Evolutionary conservation across 306 rosid genomes (phyloP).

Genomic region (Prunus kanzakura): DNA sequence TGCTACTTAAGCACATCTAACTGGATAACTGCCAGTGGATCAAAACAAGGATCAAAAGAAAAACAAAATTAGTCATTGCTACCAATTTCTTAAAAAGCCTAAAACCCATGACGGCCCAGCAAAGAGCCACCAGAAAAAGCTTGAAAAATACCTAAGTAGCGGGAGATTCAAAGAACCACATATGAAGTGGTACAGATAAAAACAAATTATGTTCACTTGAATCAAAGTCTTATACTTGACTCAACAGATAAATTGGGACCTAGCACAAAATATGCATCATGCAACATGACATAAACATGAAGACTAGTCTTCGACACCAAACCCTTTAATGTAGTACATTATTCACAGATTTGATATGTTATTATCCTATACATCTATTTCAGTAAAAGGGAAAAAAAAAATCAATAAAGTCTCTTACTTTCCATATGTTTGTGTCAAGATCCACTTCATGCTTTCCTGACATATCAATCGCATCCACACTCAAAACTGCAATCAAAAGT

Average conservation of each 20-base stretch:
- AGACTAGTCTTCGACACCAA: background rate
- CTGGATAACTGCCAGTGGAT: background rate
- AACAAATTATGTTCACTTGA: background rate
- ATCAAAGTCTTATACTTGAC: background rate
- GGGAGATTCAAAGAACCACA: background rate
- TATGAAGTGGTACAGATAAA: background rate
- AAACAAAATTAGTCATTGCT: background rate
- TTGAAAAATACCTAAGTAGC: background rate
- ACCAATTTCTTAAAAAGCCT: background rate
- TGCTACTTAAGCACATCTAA: no score
- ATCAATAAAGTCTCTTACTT: slow-evolving; percentile 45
- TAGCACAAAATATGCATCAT: background rate
- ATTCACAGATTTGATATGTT: background rate
- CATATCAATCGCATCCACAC: slow-evolving; percentile 97
- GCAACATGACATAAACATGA: background rate
- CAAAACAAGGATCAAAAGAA: background rate
- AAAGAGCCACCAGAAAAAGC: background rate
- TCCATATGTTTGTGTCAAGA: slow-evolving; percentile 96
- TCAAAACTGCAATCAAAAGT: slow-evolving; percentile 56
- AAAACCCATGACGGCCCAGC: background rate
- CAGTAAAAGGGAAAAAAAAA: background rate
- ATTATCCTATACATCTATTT: background rate
- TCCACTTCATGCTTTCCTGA: slow-evolving; percentile 99
- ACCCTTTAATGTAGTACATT: background rate
- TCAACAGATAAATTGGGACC: background rate